Evolutionary conservation across 805 yeast species (phyloP).

Genomic region (Yarrowia osloensis): DNA sequence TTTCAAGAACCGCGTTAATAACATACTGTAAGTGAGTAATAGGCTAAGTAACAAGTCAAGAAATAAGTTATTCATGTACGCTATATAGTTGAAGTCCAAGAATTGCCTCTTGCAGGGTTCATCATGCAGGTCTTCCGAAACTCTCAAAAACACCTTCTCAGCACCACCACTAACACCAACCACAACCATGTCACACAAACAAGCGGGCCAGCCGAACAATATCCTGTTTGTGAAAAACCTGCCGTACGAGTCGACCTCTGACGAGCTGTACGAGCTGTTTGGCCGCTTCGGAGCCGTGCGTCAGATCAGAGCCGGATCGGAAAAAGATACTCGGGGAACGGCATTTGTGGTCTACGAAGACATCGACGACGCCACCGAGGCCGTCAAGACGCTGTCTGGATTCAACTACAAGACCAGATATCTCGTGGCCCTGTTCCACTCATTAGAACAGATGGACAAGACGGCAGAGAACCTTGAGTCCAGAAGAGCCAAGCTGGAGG

Average conservation of each 20-base stretch:
- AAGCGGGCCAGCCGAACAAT: slow-evolving; percentile 39
- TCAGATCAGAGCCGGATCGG: slow-evolving; percentile 53
- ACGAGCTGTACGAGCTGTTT: slow-evolving; percentile 54
- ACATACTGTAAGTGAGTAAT: too few relatives aligned
- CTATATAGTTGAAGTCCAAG: too few relatives aligned
- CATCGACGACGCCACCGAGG: slow-evolving; percentile 51
- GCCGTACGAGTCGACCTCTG: slow-evolving; percentile 52
- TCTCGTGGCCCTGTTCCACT: slow-evolving; percentile 53
- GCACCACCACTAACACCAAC: not conserved
- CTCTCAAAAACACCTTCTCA: not conserved
- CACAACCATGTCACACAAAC: slow-evolving; percentile 17
- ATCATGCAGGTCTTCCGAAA: not conserved
- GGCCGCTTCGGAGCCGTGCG: slow-evolving; percentile 58
- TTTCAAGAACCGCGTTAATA: too few relatives aligned
- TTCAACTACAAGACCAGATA: slow-evolving; percentile 61
- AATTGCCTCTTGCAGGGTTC: too few relatives aligned
- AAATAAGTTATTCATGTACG: too few relatives aligned
- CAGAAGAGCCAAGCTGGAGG: slow-evolving; percentile 40
- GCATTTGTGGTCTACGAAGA: slow-evolving; percentile 58
- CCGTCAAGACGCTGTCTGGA: slow-evolving; percentile 60
- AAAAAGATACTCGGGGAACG: slow-evolving; percentile 50
- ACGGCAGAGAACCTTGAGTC: slow-evolving; percentile 41
- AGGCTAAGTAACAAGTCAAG: too few relatives aligned
- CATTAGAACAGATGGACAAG: slow-evolving; percentile 46
- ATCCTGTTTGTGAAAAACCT: slow-evolving; percentile 58